phyloP scores from a whole-genome alignment of 164 flowering plant genomes.

The Macadamia integrifolia region DNA sequence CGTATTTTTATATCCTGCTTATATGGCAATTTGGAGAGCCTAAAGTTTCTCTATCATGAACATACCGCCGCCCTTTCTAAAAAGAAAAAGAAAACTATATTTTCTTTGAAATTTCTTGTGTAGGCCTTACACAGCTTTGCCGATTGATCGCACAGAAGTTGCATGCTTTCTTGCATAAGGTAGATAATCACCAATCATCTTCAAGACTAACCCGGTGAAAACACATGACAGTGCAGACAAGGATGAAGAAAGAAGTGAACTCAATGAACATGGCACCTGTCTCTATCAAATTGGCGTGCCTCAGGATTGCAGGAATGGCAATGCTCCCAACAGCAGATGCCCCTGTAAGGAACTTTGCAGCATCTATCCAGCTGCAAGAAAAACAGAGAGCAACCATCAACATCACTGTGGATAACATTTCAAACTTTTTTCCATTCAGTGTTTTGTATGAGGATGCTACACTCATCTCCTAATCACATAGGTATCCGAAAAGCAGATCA shows the following conservation, averaged over 20 bases:
- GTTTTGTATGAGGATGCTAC: too few relatives aligned
- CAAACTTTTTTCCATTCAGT: too few relatives aligned
- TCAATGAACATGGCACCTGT: constrained; percentile 86
- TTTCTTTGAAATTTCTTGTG: too few relatives aligned
- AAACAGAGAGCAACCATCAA: neutral
- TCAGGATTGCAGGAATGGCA: constrained; percentile 88
- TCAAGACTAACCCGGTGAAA: constrained; percentile 89
- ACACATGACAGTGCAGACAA: constrained; percentile 87
- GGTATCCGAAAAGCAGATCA: neutral
- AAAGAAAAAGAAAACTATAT: too few relatives aligned
- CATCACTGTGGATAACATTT: too few relatives aligned
- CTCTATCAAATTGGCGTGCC: constrained; percentile 80
- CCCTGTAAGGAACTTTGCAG: constrained; percentile 93
- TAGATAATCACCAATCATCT: constrained; percentile 70
- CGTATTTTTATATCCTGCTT: too few relatives aligned
- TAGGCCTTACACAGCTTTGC: too few relatives aligned
- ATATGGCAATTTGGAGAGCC: too few relatives aligned
- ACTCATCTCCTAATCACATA: too few relatives aligned
- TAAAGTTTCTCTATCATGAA: too few relatives aligned
- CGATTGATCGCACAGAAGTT: too few relatives aligned
- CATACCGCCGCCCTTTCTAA: too few relatives aligned
- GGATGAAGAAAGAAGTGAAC: constrained; percentile 81
- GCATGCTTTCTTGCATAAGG: neutral
- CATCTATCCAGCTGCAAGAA: constrained; percentile 37
- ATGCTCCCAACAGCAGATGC: constrained; percentile 94